Percentiles rank a stretch among this genome's conserved stretches.
Conservation (phyloP, 495 filamentous ascomycete species). For the Parachaetomium inaequale region DNA sequence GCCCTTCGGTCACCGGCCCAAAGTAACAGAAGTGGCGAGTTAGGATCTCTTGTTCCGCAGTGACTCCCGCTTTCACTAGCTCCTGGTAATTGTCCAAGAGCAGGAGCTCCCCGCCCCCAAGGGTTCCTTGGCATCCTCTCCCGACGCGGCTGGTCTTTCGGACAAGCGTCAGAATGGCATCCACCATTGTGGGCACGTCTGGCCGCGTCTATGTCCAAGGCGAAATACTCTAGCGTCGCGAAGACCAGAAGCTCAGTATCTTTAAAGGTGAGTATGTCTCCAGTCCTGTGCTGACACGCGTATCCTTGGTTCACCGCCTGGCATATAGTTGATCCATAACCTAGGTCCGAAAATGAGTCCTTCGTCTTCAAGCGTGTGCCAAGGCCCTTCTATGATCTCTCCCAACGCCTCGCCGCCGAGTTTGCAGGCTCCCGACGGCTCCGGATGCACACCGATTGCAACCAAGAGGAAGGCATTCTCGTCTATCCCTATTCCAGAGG, state of each 20-base stretch:
- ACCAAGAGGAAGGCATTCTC: not conserved
- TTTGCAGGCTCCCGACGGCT: constrained; percentile 10
- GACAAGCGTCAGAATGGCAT: constrained; percentile 8
- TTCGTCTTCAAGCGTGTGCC: constrained; percentile 4
- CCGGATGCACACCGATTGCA: not conserved
- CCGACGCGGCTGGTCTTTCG: no score
- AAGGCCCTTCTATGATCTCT: not conserved
- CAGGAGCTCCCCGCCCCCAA: constrained; percentile 1
- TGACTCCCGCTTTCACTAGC: not conserved
- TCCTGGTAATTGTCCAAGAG: not conserved
- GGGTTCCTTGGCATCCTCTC: no score
- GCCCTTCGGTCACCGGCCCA: constrained; percentile 2
- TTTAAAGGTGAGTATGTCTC: constrained; percentile 6
- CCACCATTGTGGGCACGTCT: not conserved
- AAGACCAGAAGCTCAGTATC: not conserved
- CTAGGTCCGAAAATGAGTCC: constrained; percentile 4
- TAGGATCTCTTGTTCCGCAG: not conserved
- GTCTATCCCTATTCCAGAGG: constrained; percentile 9
- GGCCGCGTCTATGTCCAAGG: constrained; percentile 1
- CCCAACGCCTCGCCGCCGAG: not conserved
- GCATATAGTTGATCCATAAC: not conserved
- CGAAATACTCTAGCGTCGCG: not conserved
- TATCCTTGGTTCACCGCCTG: not conserved
- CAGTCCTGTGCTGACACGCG: not conserved
- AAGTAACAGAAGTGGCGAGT: constrained; percentile 5